Evolutionary conservation across 805 yeast species (phyloP), one percentile per base, ranked within the genome.

Genomic region (Maudiozyma serrabonitensis): DNA sequence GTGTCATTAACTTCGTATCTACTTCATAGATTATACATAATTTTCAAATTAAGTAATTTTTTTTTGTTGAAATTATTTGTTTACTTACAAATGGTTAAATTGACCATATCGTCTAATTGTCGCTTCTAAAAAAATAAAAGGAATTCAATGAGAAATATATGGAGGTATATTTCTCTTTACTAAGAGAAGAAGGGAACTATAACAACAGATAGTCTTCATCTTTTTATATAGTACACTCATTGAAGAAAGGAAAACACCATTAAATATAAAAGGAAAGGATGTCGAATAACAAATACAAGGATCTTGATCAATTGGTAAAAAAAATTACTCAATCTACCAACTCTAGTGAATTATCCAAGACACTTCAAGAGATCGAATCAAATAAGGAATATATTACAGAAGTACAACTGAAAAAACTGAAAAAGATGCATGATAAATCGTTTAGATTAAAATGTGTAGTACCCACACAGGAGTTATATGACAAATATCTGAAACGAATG

Each of bases 1-100:
- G 95, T 50, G 88, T 89, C 16, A 69, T 85, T 32, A 75, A 73
- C 54, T 80, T 86, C 58, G 71, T 87, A 41, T 60, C 73, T 16
- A 56, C 57, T 16, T 50, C 56, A 15, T 63, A 54, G 43, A n/a
- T 43, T 23, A 19, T 21, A 19, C 6, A 19, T 19, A 21, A 39
- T 39, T 21, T 7, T 7, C 15, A 39, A 39, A 39, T 2, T 18
- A 13, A 6, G 19, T 7, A 39, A 16, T 39, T 23, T 18, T 21
- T 21, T 23, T 21, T 28, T 28, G 12, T 28, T 40, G 23, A 23
- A n/a, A 15, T 40, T 18, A 19, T 19, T 19, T 40, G 28, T 40
- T 40, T 40, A 40, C 43, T 40, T 18, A 13, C 43, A 18, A 16
- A 37, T 28, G 32, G 32, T 28, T 28, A 28, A 28, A 28, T 9